Evolutionary conservation across 352 stramenopile genomes (phyloP).

Genomic region (Pelagophyceae sp.): DNA sequence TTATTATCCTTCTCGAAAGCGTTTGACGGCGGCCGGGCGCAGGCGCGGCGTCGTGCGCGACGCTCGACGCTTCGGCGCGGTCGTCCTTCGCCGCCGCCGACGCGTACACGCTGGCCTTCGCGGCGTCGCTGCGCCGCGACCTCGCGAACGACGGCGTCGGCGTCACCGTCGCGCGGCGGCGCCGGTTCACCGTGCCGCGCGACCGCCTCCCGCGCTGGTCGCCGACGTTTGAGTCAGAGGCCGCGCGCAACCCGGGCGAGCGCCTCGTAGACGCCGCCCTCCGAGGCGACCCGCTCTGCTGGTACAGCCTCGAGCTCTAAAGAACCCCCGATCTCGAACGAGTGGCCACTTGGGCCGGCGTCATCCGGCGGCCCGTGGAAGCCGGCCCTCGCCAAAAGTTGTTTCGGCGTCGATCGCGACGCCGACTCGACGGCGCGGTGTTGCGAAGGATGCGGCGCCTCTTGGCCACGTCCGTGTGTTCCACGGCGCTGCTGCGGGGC

Average conservation of each 20-base stretch:
- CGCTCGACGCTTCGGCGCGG: background rate
- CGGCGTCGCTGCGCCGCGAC: background rate
- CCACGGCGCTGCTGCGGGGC: too few relatives aligned
- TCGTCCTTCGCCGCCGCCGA: background rate
- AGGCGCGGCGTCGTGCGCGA: too few relatives aligned
- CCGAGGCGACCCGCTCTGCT: background rate
- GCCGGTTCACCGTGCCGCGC: background rate
- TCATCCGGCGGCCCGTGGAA: too few relatives aligned
- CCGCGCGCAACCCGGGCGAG: background rate
- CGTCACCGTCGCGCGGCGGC: background rate
- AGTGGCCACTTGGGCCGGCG: slow-evolving; percentile 11
- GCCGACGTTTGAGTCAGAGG: background rate
- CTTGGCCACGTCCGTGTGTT: too few relatives aligned
- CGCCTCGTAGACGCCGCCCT: slow-evolving; percentile 4
- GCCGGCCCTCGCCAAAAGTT: too few relatives aligned
- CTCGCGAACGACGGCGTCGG: background rate
- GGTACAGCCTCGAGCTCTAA: slow-evolving; percentile 19
- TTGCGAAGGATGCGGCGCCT: too few relatives aligned
- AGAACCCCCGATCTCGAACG: slow-evolving; percentile 20
- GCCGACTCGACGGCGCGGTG: too few relatives aligned
- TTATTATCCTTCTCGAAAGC: too few relatives aligned
- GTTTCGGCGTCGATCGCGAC: too few relatives aligned
- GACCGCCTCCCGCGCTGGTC: background rate
- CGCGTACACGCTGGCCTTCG: background rate
- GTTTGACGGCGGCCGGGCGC: too few relatives aligned